Evolutionary conservation across 1,139 yeast genomes (phyloP).

Genomic region (Saccharomyces pastorianus): DNA sequence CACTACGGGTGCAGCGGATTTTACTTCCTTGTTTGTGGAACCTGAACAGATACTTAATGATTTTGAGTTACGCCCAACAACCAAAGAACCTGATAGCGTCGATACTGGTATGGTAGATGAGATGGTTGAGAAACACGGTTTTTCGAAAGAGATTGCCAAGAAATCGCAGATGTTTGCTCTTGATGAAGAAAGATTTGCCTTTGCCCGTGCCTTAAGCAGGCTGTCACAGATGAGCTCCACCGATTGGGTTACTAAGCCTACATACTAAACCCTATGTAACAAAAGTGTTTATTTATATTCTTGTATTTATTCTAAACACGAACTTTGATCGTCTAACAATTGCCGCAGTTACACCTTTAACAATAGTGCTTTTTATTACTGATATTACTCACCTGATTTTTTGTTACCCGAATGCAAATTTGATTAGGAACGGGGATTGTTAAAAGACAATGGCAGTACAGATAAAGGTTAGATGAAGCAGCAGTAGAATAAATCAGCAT

Average conservation of each 20-base stretch:
- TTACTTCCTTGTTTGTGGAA: constrained; percentile 77
- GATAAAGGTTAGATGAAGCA: constrained; percentile 1
- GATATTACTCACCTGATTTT: background rate
- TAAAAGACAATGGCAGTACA: constrained; percentile 1
- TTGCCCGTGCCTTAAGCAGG: constrained; percentile 87
- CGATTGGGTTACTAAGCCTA: constrained; percentile 61
- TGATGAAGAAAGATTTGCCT: constrained; percentile 94
- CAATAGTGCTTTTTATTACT: background rate
- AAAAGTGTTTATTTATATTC: background rate
- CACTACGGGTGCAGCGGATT: constrained; percentile 81
- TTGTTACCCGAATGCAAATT: background rate
- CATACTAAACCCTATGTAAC: background rate
- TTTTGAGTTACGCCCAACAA: constrained; percentile 37
- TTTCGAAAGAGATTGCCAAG: constrained; percentile 65
- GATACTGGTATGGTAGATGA: constrained; percentile 42
- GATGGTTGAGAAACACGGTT: constrained; percentile 62
- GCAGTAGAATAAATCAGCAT: background rate
- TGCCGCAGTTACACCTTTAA: background rate
- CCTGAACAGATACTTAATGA: constrained; percentile 60
- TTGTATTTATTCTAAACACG: background rate
- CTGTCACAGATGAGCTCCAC: constrained; percentile 89
- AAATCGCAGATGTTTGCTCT: constrained; percentile 74
- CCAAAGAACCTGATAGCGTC: constrained; percentile 7
- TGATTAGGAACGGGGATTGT: background rate
- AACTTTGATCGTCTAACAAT: background rate